phyloP scores from a whole-genome alignment of 805 yeast genomes.

The Cephaloascus albidus region DNA sequence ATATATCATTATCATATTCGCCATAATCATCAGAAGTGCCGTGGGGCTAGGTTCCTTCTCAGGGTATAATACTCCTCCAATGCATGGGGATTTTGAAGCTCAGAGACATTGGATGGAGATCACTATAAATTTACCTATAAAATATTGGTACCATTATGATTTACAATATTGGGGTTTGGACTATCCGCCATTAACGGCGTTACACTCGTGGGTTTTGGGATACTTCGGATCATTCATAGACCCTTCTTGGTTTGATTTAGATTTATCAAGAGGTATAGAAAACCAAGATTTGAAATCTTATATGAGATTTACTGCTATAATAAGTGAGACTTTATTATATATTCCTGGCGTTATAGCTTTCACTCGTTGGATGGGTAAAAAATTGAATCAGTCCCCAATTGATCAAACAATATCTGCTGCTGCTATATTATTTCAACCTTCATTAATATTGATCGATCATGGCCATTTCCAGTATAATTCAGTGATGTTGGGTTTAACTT shows the following conservation, averaged over 20 bases:
- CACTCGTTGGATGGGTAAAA: slow-evolving; percentile 62
- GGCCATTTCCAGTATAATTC: slow-evolving; percentile 96
- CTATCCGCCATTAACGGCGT: slow-evolving; percentile 95
- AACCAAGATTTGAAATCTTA: slow-evolving; percentile 57
- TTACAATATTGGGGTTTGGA: slow-evolving; percentile 93
- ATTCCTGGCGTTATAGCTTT: slow-evolving; percentile 74
- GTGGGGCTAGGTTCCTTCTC: slow-evolving; percentile 86
- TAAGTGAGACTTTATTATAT: slow-evolving; percentile 66
- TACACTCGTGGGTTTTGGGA: slow-evolving; percentile 79
- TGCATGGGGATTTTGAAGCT: slow-evolving; percentile 95
- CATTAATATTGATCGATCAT: slow-evolving; percentile 79
- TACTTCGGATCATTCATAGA: slow-evolving; percentile 56
- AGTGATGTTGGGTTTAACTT: slow-evolving; percentile 85
- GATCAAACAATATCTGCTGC: slow-evolving; percentile 73
- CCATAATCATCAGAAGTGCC: slow-evolving; percentile 71
- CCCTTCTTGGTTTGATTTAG: slow-evolving; percentile 68
- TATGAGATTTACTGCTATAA: slow-evolving; percentile 74
- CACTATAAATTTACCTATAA: slow-evolving; percentile 65
- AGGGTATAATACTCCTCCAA: slow-evolving; percentile 63
- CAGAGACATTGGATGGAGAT: slow-evolving; percentile 98
- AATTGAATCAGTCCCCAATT: slow-evolving; percentile 45
- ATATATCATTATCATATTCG: slow-evolving; percentile 63
- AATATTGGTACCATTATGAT: slow-evolving; percentile 84
- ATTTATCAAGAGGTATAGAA: slow-evolving; percentile 71
- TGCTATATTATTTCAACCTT: slow-evolving; percentile 78